These are phyloP conservation scores for Phialophora chinensis DNA, from an alignment of 2,329 filamentous ascomycete species.

Conservation along the genomic window DNA sequence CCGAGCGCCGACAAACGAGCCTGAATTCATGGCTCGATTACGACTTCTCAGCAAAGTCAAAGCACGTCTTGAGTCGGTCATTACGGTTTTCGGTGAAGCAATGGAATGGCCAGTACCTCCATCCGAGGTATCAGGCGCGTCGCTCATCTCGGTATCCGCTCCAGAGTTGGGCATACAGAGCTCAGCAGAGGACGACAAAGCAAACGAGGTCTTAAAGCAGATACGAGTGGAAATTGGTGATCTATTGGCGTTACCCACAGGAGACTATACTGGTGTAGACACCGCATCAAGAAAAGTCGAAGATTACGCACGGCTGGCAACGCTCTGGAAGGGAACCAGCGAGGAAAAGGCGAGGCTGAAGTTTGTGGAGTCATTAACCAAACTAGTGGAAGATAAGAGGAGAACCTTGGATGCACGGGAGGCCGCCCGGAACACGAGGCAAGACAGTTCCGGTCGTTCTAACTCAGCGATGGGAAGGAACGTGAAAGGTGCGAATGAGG, in stretches of 20 bases:
- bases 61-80: conserved; percentile 82
- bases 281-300: conserved; percentile 76
- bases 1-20: conserved; percentile 51
- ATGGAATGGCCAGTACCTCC: conserved; percentile 95
- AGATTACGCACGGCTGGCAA: conserved; percentile 74
- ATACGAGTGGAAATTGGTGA: conserved; percentile 74
- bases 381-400: conserved; percentile 77
- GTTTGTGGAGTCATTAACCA: conserved; percentile 81
- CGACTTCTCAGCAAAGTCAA: conserved; percentile 83
- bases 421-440: conserved; percentile 51
- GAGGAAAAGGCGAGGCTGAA: conserved; percentile 85
- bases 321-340: conserved; percentile 93
- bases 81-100: conserved; percentile 89
- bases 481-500: conserved; percentile 41
- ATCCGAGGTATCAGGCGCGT: conserved; percentile 80
- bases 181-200: conserved; percentile 81
- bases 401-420: conserved; percentile 50
- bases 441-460: conserved; percentile 44
- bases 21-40: conserved; percentile 75
- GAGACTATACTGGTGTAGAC: conserved; percentile 71
- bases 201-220: conserved; percentile 75
- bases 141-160: conserved; percentile 87
- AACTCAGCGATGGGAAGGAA: conserved; percentile 42
- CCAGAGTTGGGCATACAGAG: conserved; percentile 72
- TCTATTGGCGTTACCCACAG: conserved; percentile 65